Evolutionary conservation across 306 rosid species (phyloP), one percentile per base, ranked within the genome.

Genomic region (Potentilla sterilis): DNA sequence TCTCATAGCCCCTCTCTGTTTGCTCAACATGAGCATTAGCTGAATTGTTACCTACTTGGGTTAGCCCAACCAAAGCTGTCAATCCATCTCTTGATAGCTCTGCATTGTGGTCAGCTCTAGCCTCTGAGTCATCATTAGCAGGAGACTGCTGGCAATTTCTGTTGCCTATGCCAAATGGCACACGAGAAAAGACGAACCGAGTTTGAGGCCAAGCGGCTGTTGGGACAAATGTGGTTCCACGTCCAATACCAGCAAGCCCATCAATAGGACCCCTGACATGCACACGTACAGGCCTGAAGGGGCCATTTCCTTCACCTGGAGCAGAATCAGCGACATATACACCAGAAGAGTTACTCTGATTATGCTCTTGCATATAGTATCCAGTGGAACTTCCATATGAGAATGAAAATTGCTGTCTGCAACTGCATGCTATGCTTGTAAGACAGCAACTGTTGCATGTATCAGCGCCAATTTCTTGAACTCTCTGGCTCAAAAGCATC

Each of bases 401-500:
- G 83, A 87, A 90, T 58, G 92, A 76, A 86, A 80, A 90, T 81
- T 92, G 97, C 77, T 89, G 97, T 54, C 88, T 84, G 80, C 99
- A 95, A 79, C 88, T 89, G 79, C 99, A 95, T 46, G 89, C 85
- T 82, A 84, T 81, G 70, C 89, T 89, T 80, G 87, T 74, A 64
- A 90, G 94, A 85, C 92, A 95, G 76, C 99, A 95, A 77, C 69
- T 79, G 88, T 85, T 92, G 97, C 97, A 92, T 28, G 99, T 90
- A 78, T 92, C 97, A 19, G 91, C 93, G 28, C 93, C 96, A 80
- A 89, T 90, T 85, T 95, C 99, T 84, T 92, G 97, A 80, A 95
- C 99, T 81, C 96, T 89, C 83, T 95, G 99, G 86, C 97, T 95
- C 77, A 95, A 90, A 81, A 95, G 99, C 97, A 92, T 92, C 99